These are phyloP conservation scores for Crithidia fasciculata DNA, from an alignment of 208 protist species.

Conservation along the genomic window DNA sequence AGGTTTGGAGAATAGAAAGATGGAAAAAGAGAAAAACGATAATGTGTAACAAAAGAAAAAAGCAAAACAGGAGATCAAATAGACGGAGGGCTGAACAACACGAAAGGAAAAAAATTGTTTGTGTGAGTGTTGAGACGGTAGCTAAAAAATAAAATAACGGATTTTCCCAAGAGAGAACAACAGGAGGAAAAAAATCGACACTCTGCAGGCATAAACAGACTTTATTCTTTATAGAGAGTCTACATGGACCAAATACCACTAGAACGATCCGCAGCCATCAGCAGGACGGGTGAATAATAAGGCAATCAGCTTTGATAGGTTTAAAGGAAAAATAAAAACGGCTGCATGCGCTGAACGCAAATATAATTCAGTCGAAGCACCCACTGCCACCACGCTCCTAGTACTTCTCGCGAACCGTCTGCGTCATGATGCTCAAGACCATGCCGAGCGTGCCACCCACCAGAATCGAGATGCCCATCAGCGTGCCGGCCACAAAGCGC, in stretches of 20 bases:
- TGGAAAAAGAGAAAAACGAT: background rate
- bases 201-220: no score
- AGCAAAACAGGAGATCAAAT: background rate
- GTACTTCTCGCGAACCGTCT: conserved; percentile 34
- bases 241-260: no score
- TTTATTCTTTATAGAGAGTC: no score
- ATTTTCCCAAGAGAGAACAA: no score
- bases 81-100: conserved; percentile 3
- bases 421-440: conserved; percentile 49
- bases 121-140: no score
- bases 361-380: background rate
- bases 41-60: background rate
- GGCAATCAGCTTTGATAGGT: no score
- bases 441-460: conserved; percentile 42
- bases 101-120: no score
- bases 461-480: conserved; percentile 63
- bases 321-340: conserved; percentile 30
- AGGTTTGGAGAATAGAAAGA: background rate
- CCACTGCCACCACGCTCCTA: background rate
- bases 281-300: no score
- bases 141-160: no score
- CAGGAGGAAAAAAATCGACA: no score
- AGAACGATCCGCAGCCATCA: no score
- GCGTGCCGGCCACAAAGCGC: conserved; percentile 57
- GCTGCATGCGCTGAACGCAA: no score